Evolutionary conservation across 2,329 filamentous ascomycete genomes (phyloP).

Genomic region (Colletotrichum sp.): DNA sequence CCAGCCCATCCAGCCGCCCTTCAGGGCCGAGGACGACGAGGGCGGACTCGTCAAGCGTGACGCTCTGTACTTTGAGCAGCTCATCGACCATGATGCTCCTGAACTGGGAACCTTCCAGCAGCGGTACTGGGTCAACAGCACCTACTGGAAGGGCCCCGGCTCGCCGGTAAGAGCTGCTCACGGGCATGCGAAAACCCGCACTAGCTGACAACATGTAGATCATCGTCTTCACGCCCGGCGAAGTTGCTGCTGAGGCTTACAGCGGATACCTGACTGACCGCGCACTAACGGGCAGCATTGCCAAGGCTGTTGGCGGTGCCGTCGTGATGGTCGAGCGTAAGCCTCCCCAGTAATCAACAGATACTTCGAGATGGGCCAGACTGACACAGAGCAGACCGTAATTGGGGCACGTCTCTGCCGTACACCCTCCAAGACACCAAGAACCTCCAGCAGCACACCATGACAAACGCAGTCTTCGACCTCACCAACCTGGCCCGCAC

Average conservation of each 20-base stretch:
- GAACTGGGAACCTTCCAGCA: slow-evolving; percentile 44
- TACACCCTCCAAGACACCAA: slow-evolving; percentile 54
- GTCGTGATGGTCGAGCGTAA: slow-evolving; percentile 59
- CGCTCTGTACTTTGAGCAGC: slow-evolving; percentile 50
- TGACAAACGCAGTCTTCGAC: slow-evolving; percentile 59
- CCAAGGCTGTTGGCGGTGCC: slow-evolving; percentile 57
- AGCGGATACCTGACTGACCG: slow-evolving; percentile 54
- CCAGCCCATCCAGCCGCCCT: background rate
- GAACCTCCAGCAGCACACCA: slow-evolving; percentile 58
- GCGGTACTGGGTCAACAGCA: slow-evolving; percentile 56
- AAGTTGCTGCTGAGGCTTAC: slow-evolving; percentile 51
- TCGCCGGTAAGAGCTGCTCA: slow-evolving; percentile 47
- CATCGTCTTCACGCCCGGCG: slow-evolving; percentile 58
- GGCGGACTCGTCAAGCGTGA: slow-evolving; percentile 2
- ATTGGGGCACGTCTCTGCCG: slow-evolving; percentile 62
- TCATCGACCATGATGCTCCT: slow-evolving; percentile 63
- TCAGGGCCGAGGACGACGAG: background rate
- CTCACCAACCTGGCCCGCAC: slow-evolving; percentile 59
- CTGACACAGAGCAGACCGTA: slow-evolving; percentile 48
- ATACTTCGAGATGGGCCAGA: background rate
- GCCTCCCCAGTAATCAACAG: background rate
- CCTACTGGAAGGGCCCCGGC: slow-evolving; percentile 58
- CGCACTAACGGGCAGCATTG: slow-evolving; percentile 54
- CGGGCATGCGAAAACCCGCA: background rate
- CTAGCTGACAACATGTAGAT: slow-evolving; percentile 34